Evolutionary conservation across 148 eudicot species (phyloP), one percentile per base, ranked within the genome.

Genomic region (Linanthus parryae): DNA sequence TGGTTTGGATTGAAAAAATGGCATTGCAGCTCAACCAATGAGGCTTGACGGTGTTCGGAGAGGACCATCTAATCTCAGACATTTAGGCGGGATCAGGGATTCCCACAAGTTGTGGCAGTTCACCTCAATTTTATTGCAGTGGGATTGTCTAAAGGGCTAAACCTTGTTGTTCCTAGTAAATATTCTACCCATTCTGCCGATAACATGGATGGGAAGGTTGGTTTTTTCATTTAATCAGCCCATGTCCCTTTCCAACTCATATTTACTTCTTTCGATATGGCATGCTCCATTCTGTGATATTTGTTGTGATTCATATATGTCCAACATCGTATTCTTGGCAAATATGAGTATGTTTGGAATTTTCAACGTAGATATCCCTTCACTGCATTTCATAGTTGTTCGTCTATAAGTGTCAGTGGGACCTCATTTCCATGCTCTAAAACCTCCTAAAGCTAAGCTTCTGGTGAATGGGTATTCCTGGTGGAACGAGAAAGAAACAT

Each of bases 21-120:
- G 87, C 49, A 88, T 83, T n/a, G 84, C 82, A 65, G 83, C 94
- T 29, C 96, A 81, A 50, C 96, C 96, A n/a, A 84, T 88, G 96
- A 79, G 81, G 71, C 84, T 88, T 69, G 96, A 88, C 62, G 96
- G 96, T 52, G 84, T 70, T 21, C 61, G 76, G 16, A 70, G 77
- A 49, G 78, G 54, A 70, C 76, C 28, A 68, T 88, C 29, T 81
- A 83, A 28, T 78, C 89, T 20, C 78, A 67, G 62, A 63, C 70
- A 26, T 81, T 84, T 43, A 59, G 70, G 63, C 79, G 82, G 21
- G 94, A 84, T 64, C 83, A 84, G 63, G 96, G 96, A 34, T 78
- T 66, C 22, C 72, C 96, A 47, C 86, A 76, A 71, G 83, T 62
- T 13, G 51, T 88, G 55, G 80, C 82, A 0, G 85, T 79, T 61